Conservation (phyloP, 805 yeast genomes). For the Kuraishia capsulata region DNA sequence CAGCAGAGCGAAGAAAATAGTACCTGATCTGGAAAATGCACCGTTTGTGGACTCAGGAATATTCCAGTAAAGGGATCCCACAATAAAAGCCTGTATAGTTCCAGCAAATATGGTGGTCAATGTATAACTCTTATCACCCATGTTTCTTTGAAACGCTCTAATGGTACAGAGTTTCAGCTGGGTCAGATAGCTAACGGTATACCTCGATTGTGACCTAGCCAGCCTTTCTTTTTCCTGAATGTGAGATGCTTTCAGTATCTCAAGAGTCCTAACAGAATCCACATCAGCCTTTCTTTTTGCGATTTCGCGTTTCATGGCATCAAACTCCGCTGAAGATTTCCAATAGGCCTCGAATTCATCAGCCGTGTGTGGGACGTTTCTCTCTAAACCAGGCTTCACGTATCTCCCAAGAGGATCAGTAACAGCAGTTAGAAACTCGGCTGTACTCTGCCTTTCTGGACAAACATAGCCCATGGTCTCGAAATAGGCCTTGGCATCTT, state of each 20-base stretch:
- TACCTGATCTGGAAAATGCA: slow-evolving; percentile 59
- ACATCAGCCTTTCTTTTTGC: slow-evolving; percentile 13
- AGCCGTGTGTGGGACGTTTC: slow-evolving; percentile 44
- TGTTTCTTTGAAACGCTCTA: slow-evolving; percentile 46
- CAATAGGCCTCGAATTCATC: slow-evolving; percentile 52
- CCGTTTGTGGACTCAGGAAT: slow-evolving; percentile 41
- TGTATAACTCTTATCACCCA: slow-evolving; percentile 48
- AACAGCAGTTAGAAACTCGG: slow-evolving; percentile 58
- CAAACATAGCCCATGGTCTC: slow-evolving; percentile 53
- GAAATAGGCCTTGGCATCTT: slow-evolving; percentile 45
- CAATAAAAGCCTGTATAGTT: slow-evolving; percentile 46
- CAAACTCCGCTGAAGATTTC: slow-evolving; percentile 48
- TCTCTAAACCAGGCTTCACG: slow-evolving; percentile 36
- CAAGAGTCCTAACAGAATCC: slow-evolving; percentile 30
- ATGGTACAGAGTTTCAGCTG: slow-evolving; percentile 40
- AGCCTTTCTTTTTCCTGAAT: slow-evolving; percentile 14
- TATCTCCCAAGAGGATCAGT: slow-evolving; percentile 58
- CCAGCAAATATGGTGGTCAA: slow-evolving; percentile 37
- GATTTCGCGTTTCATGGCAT: slow-evolving; percentile 20
- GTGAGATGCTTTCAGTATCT: slow-evolving; percentile 23
- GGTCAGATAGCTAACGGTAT: slow-evolving; percentile 30
- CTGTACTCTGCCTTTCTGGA: slow-evolving; percentile 57
- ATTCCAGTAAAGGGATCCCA: slow-evolving; percentile 54
- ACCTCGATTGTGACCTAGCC: slow-evolving; percentile 27
- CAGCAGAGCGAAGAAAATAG: slow-evolving; percentile 48